Conservation (phyloP, 202 grass and related monocot genomes). For the Bolboschoenoplectus hybrid region DNA sequence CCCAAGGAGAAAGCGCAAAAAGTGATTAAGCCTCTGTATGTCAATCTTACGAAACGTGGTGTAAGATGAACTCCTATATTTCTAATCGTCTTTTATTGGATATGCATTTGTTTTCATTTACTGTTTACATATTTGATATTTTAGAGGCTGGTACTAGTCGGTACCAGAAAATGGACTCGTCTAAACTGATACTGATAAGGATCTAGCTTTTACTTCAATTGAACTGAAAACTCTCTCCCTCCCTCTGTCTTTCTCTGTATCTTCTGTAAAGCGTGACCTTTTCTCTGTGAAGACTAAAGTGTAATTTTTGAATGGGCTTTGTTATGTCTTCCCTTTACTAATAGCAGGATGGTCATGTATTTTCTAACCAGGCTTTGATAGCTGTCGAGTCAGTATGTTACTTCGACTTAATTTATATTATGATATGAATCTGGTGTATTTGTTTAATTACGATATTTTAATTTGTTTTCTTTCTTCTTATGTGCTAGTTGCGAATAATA, state of each 20-base stretch:
- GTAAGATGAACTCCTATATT: conserved; percentile 48
- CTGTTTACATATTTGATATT: neutral
- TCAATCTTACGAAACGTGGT: conserved; percentile 58
- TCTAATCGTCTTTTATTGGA: conserved; percentile 29
- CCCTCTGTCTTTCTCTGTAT: neutral
- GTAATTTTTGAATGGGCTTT: neutral
- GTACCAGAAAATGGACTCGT: neutral
- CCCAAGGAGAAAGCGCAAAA: conserved; percentile 68
- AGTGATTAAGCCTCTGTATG: conserved; percentile 67
- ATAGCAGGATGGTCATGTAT: neutral
- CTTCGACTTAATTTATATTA: neutral
- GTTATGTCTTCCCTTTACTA: neutral
- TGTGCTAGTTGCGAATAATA: neutral
- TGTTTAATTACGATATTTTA: neutral
- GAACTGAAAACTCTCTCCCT: neutral
- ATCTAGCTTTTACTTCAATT: neutral
- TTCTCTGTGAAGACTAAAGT: neutral
- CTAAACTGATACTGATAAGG: neutral
- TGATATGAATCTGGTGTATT: neutral
- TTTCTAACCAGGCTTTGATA: neutral
- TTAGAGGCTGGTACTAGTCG: neutral
- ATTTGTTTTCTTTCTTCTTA: neutral
- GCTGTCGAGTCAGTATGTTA: neutral
- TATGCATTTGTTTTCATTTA: conserved; percentile 13
- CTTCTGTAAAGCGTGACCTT: neutral